Conservation (phyloP, 2,329 filamentous ascomycete genomes). For the Cladosporium cucumerinum region DNA sequence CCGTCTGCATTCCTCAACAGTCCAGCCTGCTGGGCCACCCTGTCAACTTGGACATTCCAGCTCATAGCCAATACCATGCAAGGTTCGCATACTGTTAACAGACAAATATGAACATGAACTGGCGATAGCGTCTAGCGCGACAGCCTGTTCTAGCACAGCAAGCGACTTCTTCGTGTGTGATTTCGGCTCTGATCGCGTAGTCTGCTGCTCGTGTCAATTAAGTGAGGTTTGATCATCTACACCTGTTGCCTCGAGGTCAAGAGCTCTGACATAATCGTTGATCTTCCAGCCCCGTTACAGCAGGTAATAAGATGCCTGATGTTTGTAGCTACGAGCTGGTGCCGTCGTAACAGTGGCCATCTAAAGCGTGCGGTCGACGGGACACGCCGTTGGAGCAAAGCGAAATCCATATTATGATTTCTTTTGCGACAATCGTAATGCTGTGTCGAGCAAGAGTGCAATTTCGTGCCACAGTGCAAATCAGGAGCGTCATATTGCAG, state of each 20-base stretch:
- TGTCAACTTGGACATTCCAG: constrained; percentile 12
- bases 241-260: neutral
- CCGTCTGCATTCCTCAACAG: constrained; percentile 23
- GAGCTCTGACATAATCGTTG: neutral
- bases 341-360: neutral
- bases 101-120: neutral
- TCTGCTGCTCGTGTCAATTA: neutral
- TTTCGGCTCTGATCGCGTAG: neutral
- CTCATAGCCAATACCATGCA: neutral
- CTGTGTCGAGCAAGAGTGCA: neutral
- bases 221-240: neutral
- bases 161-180: neutral
- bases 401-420: neutral
- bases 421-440: neutral
- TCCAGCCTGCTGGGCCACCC: constrained; percentile 1
- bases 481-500: neutral
- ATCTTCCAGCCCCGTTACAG: neutral
- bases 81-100: neutral
- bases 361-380: neutral
- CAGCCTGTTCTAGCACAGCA: neutral
- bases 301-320: neutral
- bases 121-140: neutral
- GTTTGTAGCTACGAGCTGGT: neutral
- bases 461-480: neutral
- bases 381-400: neutral